Evolutionary conservation across 176 grass and related monocot species (phyloP).

Genomic region (Lolium rigidum): DNA sequence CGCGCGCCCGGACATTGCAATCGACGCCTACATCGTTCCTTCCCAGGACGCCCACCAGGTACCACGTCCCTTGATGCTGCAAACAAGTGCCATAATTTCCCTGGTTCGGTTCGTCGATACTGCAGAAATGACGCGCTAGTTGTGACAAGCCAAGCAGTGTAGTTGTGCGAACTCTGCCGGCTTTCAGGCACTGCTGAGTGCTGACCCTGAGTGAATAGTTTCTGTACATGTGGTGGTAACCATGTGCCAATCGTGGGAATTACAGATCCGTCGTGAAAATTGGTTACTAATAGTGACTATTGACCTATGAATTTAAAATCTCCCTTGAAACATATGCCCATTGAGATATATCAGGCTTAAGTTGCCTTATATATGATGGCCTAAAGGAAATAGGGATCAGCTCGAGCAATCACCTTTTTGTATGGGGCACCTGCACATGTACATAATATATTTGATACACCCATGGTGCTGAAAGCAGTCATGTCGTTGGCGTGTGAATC

Average conservation of each 20-base stretch:
- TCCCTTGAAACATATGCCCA: not conserved
- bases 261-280: not conserved
- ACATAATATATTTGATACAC: not conserved
- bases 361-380: not conserved
- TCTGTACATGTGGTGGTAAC: not conserved
- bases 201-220: conserved; percentile 5
- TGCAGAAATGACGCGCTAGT: not conserved
- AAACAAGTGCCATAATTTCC: not conserved
- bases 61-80: not conserved
- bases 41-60: conserved; percentile 99
- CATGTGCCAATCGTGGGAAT: not conserved
- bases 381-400: not conserved
- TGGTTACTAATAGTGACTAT: not conserved
- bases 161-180: not conserved
- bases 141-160: not conserved
- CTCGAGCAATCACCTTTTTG: conserved; percentile 2
- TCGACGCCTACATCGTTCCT: conserved; percentile 93
- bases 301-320: not conserved
- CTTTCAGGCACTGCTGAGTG: not conserved
- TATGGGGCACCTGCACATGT: not conserved
- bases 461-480: not conserved
- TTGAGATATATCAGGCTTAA: too few relatives aligned
- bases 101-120: not conserved
- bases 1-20: conserved; percentile 64
- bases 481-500: not conserved